Evolutionary conservation across 768 basidiomycete species (phyloP).

Genomic region (Podaxis sp.): DNA sequence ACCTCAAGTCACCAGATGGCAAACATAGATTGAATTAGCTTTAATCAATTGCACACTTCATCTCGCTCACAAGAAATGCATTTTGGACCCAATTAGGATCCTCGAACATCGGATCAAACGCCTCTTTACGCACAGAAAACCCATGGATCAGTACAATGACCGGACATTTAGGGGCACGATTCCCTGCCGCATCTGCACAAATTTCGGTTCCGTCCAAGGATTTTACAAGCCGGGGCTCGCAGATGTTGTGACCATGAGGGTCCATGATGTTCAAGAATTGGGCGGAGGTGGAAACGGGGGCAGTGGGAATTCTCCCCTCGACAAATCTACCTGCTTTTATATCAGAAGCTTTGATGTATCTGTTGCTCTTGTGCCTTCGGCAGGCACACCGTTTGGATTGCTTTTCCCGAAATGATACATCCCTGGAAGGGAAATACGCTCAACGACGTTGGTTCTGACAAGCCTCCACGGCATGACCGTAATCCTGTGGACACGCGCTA

Average conservation of each 20-base stretch:
- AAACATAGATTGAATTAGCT: not conserved
- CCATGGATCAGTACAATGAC: conserved; percentile 33
- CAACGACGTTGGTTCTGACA: too few species aligned
- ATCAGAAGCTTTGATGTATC: too few species aligned
- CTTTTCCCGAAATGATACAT: too few species aligned
- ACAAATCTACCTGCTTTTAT: not conserved
- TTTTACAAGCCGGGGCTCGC: conserved; percentile 2
- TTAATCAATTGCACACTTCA: not conserved
- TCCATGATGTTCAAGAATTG: not conserved
- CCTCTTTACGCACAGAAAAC: conserved; percentile 21
- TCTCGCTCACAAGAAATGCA: conserved; percentile 19
- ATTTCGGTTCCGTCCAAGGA: conserved; percentile 33
- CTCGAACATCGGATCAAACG: conserved; percentile 30
- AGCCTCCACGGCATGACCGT: too few species aligned
- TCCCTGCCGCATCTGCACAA: conserved; percentile 28
- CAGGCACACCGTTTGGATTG: too few species aligned
- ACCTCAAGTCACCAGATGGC: not conserved
- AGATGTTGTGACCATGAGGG: not conserved
- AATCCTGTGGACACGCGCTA: too few species aligned
- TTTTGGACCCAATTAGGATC: conserved; percentile 22
- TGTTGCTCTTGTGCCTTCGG: too few species aligned
- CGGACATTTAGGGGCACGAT: conserved; percentile 21
- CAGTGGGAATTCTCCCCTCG: not conserved
- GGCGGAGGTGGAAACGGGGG: not conserved
- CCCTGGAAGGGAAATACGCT: too few species aligned